These are phyloP conservation scores for Ganoderma multipileum DNA, from an alignment of 1,284 basidiomycete genomes.

Conservation along the genomic window DNA sequence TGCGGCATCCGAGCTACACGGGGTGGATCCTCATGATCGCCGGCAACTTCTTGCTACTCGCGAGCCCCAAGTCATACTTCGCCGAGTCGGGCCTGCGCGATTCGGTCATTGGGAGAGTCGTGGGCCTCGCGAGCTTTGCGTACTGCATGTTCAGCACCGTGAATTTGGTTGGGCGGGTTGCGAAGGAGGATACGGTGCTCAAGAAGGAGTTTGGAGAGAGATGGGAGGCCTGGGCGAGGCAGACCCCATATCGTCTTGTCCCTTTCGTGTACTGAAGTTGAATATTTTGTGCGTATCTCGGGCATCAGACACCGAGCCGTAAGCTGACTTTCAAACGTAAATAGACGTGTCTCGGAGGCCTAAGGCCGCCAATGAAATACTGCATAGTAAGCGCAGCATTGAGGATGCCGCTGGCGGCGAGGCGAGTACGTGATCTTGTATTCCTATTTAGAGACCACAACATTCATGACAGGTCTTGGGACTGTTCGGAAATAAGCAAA, in stretches of 20 bases:
- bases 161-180: constrained; percentile 6
- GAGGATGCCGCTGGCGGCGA: background rate
- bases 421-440: background rate
- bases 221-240: constrained; percentile 25
- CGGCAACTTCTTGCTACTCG: constrained; percentile 13
- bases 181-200: constrained; percentile 24
- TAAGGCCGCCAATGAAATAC: background rate
- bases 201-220: constrained; percentile 21
- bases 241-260: constrained; percentile 22
- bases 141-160: constrained; percentile 3
- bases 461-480: background rate
- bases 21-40: constrained; percentile 15
- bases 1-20: constrained; percentile 31
- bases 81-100: constrained; percentile 11
- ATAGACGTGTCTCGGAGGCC: background rate
- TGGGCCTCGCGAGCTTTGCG: background rate
- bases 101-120: background rate
- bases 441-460: background rate
- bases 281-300: background rate
- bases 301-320: background rate
- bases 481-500: background rate
- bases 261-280: constrained; percentile 20
- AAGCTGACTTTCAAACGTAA: background rate
- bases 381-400: background rate
- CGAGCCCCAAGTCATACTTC: constrained; percentile 6